Base-by-base conservation (phyloP, 805 yeast species). In the Saturnispora serradocipensis region DNA sequence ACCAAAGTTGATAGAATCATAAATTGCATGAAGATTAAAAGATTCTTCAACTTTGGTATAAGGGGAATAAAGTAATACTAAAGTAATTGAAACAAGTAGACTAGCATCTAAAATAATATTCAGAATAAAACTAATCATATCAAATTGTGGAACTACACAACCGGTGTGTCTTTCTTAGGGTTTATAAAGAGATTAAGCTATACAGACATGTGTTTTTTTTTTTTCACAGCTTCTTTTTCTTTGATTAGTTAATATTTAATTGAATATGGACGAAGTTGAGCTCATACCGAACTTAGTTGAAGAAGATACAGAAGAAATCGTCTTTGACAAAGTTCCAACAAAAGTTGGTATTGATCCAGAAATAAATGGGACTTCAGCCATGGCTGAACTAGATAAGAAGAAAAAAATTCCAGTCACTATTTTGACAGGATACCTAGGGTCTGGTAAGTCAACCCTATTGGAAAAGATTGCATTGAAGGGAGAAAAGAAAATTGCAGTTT, bases 11-110 rank as follows among this genome's bases (percentile, higher is more conserved):
- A 87, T 56, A 43, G 89, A 72, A 60, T 91, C 97, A 62, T 90
- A 89, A 42, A 88, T 72, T 0, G 97, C 97, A 61, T 91, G 97
- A 44, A 87, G 71, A 59, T 84, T 87, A 73, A 91, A 91, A 28
- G 96, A 87, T 65, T 91, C 98, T 64, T 91, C 97, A 0, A 91
- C 97, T 67, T 91, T 91, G 1, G 97, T 84, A 66, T 71, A 88
- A 0, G 97, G 97, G 0, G 96, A 46, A 1, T 77, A 59, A 10
- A 71, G 56, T 54, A 85, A 58, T 62, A 83, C 81, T 45, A 67
- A 66, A 2, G 72, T 63, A 10, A 85, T 72, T 5, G 75, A 63
- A 3, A 67, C 71, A 20, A 85, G 54, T 15, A 84, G 64, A 5
- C 69, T 52, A 5, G 50, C 34, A 52, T 65, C 64, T 10, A 63